Evolutionary conservation across 768 basidiomycete genomes (phyloP).

Genomic region (Amyloporia xantha): DNA sequence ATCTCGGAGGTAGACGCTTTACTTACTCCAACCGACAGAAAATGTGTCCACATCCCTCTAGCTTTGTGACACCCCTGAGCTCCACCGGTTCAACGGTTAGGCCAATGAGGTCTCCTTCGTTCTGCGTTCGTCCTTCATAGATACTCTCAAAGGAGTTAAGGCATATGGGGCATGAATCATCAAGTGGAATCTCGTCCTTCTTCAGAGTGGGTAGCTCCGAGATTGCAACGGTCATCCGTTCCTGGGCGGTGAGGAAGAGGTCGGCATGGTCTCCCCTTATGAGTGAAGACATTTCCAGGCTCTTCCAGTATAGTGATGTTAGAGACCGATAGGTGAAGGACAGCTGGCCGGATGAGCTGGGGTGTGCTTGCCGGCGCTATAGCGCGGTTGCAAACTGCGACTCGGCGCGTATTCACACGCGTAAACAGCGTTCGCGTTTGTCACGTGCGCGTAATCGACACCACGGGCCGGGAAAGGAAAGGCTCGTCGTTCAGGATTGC

Average conservation of each 20-base stretch:
- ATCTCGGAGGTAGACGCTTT: background rate
- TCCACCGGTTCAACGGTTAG: slow-evolving; percentile 13
- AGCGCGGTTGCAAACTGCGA: background rate
- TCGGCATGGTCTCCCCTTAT: slow-evolving; percentile 11
- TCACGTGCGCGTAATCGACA: slow-evolving; percentile 18
- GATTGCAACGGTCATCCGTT: slow-evolving; percentile 32
- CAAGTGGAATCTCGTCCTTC: slow-evolving; percentile 32
- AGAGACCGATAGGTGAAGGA: background rate
- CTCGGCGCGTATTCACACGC: slow-evolving; percentile 15
- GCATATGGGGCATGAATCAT: slow-evolving; percentile 65
- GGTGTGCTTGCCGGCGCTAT: background rate
- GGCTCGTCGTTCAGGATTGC: background rate
- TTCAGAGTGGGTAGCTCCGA: slow-evolving; percentile 38
- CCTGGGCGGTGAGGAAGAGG: slow-evolving; percentile 14
- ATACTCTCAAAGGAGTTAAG: slow-evolving; percentile 44
- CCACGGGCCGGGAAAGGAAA: background rate
- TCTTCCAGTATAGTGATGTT: no score
- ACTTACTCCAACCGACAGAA: slow-evolving; percentile 64
- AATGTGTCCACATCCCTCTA: slow-evolving; percentile 54
- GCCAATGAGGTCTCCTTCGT: slow-evolving; percentile 9
- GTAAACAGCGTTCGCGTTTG: slow-evolving; percentile 26
- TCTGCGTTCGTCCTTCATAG: slow-evolving; percentile 21
- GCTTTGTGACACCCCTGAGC: slow-evolving; percentile 44
- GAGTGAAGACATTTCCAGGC: background rate
- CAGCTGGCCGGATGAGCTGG: background rate